Percentiles rank a stretch among this genome's conserved stretches.
Evolutionary conservation across 78 protist species (phyloP).

Genomic region (Planoprotostelium fungivorum): DNA sequence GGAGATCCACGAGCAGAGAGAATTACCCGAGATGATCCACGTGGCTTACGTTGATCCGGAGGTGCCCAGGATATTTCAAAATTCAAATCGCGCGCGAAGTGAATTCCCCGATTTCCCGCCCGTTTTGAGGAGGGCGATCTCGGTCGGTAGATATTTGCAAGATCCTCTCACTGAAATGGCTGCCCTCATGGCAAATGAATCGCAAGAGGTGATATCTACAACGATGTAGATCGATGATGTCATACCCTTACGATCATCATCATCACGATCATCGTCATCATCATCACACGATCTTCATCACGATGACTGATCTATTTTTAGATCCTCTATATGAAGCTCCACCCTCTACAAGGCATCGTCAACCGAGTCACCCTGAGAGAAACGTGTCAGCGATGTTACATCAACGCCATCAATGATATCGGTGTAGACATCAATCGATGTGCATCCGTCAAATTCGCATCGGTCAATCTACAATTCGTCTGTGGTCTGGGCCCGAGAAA

Average conservation of each 20-base stretch:
- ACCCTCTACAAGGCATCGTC: constrained; percentile 58
- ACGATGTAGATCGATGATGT: no score
- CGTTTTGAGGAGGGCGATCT: constrained; percentile 25
- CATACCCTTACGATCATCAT: no score
- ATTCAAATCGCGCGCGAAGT: constrained; percentile 1
- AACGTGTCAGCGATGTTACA: constrained; percentile 35
- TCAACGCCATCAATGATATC: constrained; percentile 42
- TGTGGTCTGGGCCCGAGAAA: constrained; percentile 53
- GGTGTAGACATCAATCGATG: constrained; percentile 58
- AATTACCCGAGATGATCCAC: not conserved
- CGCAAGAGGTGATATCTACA: not conserved
- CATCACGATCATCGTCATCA: no score
- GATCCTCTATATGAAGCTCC: constrained; percentile 28
- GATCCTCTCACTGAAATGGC: constrained; percentile 50
- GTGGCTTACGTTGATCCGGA: constrained; percentile 26
- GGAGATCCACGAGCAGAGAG: not conserved
- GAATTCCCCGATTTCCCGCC: constrained; percentile 44
- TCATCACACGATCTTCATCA: no score
- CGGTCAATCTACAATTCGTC: constrained; percentile 37
- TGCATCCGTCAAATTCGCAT: constrained; percentile 17
- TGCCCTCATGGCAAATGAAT: not conserved
- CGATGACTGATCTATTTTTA: no score
- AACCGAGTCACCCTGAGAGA: constrained; percentile 33
- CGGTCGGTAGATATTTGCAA: constrained; percentile 32
- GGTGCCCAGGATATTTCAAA: constrained; percentile 31